These are phyloP conservation scores for Colletotrichum sojae DNA, from an alignment of 2,329 filamentous ascomycete genomes.

Conservation along the genomic window DNA sequence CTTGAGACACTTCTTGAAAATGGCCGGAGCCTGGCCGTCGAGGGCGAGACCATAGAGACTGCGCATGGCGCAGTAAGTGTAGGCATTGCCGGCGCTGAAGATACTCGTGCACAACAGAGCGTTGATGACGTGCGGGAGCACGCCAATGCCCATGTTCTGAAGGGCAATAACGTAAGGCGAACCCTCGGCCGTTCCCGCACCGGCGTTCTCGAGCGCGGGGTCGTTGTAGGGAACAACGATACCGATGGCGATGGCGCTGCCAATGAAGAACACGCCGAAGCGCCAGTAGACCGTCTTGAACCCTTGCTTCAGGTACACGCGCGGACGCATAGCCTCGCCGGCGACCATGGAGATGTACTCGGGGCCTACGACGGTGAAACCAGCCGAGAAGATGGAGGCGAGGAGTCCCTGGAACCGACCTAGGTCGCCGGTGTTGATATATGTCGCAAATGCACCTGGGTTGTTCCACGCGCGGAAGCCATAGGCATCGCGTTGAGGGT, in stretches of 20 bases:
- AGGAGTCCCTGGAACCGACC: slow-evolving; percentile 81
- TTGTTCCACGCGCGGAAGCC: slow-evolving; percentile 79
- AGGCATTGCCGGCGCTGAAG: slow-evolving; percentile 50
- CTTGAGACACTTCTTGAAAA: slow-evolving; percentile 68
- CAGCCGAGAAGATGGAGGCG: slow-evolving; percentile 74
- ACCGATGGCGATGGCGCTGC: slow-evolving; percentile 76
- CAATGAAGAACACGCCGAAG: slow-evolving; percentile 79
- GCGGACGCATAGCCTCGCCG: slow-evolving; percentile 77
- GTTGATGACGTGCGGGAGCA: slow-evolving; percentile 71
- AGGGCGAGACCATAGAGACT: slow-evolving; percentile 69
- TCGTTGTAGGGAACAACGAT: slow-evolving; percentile 78
- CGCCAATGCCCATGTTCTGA: slow-evolving; percentile 65
- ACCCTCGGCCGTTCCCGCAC: slow-evolving; percentile 63
- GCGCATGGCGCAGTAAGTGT: slow-evolving; percentile 67
- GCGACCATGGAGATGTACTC: slow-evolving; percentile 80
- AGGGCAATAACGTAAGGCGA: slow-evolving; percentile 77
- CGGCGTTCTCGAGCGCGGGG: slow-evolving; percentile 59
- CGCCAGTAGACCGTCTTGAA: slow-evolving; percentile 83
- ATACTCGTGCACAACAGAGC: slow-evolving; percentile 68
- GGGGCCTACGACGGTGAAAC: slow-evolving; percentile 75
- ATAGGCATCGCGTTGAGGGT: slow-evolving; percentile 77
- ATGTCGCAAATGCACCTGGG: slow-evolving; percentile 73
- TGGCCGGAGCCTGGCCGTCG: slow-evolving; percentile 64
- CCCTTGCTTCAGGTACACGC: slow-evolving; percentile 75
- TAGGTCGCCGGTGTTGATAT: slow-evolving; percentile 70